These are phyloP conservation scores for Westerdykella ornata DNA, from an alignment of 2,329 filamentous ascomycete genomes.

Conservation along the genomic window DNA sequence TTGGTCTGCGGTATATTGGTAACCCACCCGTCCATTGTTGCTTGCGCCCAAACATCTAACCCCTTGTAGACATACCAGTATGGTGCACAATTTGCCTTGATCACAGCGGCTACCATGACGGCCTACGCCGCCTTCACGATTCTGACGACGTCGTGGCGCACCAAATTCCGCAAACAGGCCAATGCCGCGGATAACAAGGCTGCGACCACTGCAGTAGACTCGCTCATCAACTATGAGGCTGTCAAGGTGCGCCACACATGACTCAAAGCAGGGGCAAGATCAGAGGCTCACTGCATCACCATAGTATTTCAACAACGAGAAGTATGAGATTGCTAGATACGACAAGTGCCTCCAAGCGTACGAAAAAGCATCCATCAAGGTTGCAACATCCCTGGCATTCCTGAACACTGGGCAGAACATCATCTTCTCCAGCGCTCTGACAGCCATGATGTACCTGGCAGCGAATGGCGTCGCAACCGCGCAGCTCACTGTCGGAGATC, in stretches of 20 bases:
- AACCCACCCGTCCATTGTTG: constrained; percentile 13
- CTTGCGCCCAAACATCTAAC: constrained; percentile 8
- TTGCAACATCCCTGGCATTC: constrained; percentile 85
- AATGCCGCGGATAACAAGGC: constrained; percentile 95
- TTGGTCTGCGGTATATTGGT: constrained; percentile 91
- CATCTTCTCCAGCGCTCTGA: constrained; percentile 91
- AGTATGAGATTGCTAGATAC: constrained; percentile 85
- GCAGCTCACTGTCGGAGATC: constrained; percentile 79
- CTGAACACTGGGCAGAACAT: constrained; percentile 94
- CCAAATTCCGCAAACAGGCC: constrained; percentile 88
- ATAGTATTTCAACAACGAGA: constrained; percentile 94
- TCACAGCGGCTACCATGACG: constrained; percentile 85
- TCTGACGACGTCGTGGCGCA: constrained; percentile 91
- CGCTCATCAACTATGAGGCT: constrained; percentile 96
- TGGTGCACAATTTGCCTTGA: constrained; percentile 80
- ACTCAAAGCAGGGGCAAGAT: no score
- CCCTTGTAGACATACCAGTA: constrained; percentile 76
- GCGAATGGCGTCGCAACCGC: constrained; percentile 81
- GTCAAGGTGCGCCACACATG: constrained; percentile 56
- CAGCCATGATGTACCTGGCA: constrained; percentile 96
- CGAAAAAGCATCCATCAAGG: constrained; percentile 91
- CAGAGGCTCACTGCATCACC: neutral
- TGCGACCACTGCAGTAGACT: constrained; percentile 92
- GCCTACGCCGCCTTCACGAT: constrained; percentile 97
- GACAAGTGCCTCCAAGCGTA: constrained; percentile 80